Base-by-base conservation (phyloP, 352 stramenopile species). In the Pythium oligandrum region DNA sequence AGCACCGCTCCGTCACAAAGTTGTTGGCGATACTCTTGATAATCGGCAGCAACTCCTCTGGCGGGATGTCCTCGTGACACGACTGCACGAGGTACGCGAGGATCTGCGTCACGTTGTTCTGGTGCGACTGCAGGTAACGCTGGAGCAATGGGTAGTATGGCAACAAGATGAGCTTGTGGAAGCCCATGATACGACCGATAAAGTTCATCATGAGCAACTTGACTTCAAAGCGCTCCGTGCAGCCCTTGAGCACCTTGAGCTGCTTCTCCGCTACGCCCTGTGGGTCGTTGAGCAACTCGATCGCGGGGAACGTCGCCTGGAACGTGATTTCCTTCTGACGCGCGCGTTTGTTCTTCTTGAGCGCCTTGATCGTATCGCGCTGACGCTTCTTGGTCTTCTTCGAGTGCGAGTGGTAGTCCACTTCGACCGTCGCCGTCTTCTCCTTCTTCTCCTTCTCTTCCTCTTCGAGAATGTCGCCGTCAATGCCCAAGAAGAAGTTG, bases 161-260 rank as follows among this genome's bases (percentile, higher is more conserved):
- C 43, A 99, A 75, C 46, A 99, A 61, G 36, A 99, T 75, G 42
- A 99, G 77, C 70, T 98, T 96, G 75, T 99, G 96, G 65, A 98
- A 96, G n/a, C 96, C 96, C 4, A 98, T 72, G 34, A 99, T 67
- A 10, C 96, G 86, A 10, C 93, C 96, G 44, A 99, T 97, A 65
- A 99, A 98, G 75, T 99, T 98, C 80, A 99, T 98, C 88, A 99
- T 97, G 26, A 99, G 74, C 48, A 99, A 78, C 60, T 98, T 98
- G 45, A 96, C 83, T 59, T 98, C 86, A 39, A 97, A 97, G 35
- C 83, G 81, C 58, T 96, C 84, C 4, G 85, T 95, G 56, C 66
- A 98, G 64, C 56, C 75, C 59, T 85, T 93, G 35, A 96, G 75
- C 36, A 91, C 70, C 60, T 97, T 97, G 53, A 99, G 76, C 38